These are phyloP conservation scores for Colletotrichum sansevieriae DNA, from an alignment of 2,329 filamentous ascomycete genomes.

Conservation along the genomic window DNA sequence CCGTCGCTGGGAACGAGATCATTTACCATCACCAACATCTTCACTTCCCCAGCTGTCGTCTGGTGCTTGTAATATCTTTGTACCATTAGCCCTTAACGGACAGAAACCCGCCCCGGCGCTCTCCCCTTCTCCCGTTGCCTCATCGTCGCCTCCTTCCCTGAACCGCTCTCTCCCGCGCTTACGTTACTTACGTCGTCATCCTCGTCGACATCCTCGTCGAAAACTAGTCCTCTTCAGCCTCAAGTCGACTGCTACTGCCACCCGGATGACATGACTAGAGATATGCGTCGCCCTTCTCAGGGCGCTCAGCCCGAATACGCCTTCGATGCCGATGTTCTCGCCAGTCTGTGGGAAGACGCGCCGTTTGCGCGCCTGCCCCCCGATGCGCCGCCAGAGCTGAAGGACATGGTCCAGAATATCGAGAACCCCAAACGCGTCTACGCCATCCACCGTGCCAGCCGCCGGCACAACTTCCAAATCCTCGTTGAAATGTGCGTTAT, in stretches of 20 bases:
- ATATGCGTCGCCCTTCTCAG: conserved; percentile 53
- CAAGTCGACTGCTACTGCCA: conserved; percentile 35
- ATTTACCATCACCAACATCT: conserved; percentile 27
- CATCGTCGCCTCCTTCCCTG: not conserved
- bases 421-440: conserved; percentile 74
- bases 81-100: conserved; percentile 17
- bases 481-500: conserved; percentile 73
- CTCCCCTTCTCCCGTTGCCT: not conserved
- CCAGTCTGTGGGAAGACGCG: conserved; percentile 70
- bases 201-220: not conserved
- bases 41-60: conserved; percentile 16
- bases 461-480: conserved; percentile 74
- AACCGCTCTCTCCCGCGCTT: conserved; percentile 23
- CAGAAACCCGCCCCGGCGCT: not conserved
- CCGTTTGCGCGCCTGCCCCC: conserved; percentile 70
- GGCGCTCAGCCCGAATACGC: conserved; percentile 49
- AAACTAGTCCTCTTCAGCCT: conserved; percentile 16
- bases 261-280: conserved; percentile 64
- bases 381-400: conserved; percentile 71
- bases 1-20: conserved; percentile 15
- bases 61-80: conserved; percentile 33
- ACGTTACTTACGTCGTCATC: conserved; percentile 9
- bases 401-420: conserved; percentile 67
- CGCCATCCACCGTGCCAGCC: conserved; percentile 70
- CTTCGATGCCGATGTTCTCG: conserved; percentile 63